These are phyloP conservation scores for Kockovaella imperatae DNA, from an alignment of 768 basidiomycete species.

Conservation along the genomic window DNA sequence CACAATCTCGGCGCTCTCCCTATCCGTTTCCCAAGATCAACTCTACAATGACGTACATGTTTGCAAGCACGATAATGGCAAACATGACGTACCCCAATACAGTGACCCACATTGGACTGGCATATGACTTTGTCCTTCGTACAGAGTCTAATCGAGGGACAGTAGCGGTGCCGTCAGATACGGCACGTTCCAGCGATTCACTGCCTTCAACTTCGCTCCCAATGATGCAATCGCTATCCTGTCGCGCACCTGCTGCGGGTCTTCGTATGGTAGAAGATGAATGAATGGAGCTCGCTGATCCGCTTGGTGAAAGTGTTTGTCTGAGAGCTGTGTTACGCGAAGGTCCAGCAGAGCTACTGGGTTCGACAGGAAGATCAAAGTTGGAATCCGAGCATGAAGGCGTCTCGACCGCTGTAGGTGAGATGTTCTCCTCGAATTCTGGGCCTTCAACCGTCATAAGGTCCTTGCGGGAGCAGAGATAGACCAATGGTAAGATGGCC, in stretches of 20 bases:
- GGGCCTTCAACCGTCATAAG: constrained; percentile 56
- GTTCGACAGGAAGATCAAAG: neutral
- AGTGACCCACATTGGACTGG: constrained; percentile 45
- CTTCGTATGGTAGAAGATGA: neutral
- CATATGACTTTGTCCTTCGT: constrained; percentile 43
- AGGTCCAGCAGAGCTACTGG: neutral
- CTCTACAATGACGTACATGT: constrained; percentile 65
- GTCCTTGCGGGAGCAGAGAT: constrained; percentile 57
- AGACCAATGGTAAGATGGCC: constrained; percentile 72
- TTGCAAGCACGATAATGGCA: constrained; percentile 61
- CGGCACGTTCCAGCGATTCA: neutral
- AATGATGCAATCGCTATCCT: neutral
- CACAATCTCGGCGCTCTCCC: neutral
- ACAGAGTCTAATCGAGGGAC: neutral
- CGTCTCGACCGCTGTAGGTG: neutral
- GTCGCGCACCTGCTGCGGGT: neutral
- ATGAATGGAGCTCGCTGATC: no score
- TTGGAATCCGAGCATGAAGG: neutral
- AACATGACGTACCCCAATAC: constrained; percentile 56
- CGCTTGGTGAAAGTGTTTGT: neutral
- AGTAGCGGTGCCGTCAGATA: neutral
- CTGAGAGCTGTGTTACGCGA: neutral
- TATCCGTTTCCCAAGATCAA: constrained; percentile 49
- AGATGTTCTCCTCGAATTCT: constrained; percentile 19
- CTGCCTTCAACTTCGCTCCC: neutral